phyloP scores from a whole-genome alignment of 345 rosid species.

The Balakata baccata region DNA sequence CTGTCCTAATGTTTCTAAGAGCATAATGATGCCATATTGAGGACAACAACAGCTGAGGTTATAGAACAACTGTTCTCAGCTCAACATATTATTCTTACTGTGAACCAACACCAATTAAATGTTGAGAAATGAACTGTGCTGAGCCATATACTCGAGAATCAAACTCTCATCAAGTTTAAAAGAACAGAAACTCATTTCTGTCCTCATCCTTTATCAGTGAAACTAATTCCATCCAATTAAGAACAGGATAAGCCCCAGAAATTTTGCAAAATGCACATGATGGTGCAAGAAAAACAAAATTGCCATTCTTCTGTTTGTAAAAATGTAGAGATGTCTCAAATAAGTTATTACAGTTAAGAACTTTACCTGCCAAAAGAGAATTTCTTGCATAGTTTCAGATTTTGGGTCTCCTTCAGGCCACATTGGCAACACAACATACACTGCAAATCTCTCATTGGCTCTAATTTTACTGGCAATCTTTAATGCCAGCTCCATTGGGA shows the following conservation, averaged over 20 bases:
- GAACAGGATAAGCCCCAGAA: not conserved
- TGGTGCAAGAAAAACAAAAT: not conserved
- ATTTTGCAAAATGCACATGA: not conserved
- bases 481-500: conserved; percentile 95
- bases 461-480: conserved; percentile 86
- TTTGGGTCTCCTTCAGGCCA: conserved; percentile 99
- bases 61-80: no score
- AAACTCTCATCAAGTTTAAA: not conserved
- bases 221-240: not conserved
- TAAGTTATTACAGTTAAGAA: conserved; percentile 1
- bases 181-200: not conserved
- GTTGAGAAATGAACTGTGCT: not conserved
- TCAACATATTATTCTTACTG: no score
- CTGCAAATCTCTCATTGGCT: conserved; percentile 84
- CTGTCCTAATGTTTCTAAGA: not conserved
- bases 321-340: conserved; percentile 2
- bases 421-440: conserved; percentile 81
- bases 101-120: conserved; percentile 5
- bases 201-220: not conserved
- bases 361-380: conserved; percentile 91
- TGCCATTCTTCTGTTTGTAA: not conserved
- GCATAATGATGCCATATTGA: not conserved
- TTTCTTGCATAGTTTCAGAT: conserved; percentile 75
- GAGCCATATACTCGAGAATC: not conserved
- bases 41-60: no score